Evolutionary conservation across 2,329 filamentous ascomycete species (phyloP).

Genomic region (Ambrosiella beaveri): DNA sequence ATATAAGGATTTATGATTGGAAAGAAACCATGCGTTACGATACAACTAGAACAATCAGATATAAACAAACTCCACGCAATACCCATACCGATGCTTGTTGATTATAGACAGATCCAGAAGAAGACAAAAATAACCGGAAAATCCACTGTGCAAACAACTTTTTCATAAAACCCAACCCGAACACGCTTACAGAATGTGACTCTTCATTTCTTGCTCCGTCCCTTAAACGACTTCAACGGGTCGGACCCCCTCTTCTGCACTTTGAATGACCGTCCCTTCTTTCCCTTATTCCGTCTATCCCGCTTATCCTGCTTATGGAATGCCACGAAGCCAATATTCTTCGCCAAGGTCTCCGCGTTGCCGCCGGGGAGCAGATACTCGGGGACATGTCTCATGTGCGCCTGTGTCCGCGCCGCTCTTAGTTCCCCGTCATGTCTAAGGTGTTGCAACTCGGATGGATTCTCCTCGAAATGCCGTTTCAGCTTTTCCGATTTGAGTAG

Average conservation of each 20-base stretch:
- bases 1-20: background rate
- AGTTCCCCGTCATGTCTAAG: conserved; percentile 82
- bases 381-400: conserved; percentile 84
- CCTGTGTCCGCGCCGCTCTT: conserved; percentile 64
- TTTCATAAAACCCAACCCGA: background rate
- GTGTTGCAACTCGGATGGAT: conserved; percentile 73
- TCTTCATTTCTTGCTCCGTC: conserved; percentile 21
- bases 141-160: background rate
- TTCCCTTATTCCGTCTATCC: conserved; percentile 22
- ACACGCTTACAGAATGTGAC: background rate
- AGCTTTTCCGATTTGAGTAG: conserved; percentile 87
- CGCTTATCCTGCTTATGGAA: conserved; percentile 36
- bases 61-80: background rate
- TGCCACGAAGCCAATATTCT: conserved; percentile 48
- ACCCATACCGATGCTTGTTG: conserved; percentile 9
- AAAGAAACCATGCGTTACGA: background rate
- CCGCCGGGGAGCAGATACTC: conserved; percentile 75
- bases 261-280: conserved; percentile 24
- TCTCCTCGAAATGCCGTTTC: conserved; percentile 92
- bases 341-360: conserved; percentile 50
- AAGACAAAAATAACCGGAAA: background rate
- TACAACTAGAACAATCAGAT: background rate
- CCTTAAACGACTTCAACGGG: conserved; percentile 79
- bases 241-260: conserved; percentile 37
- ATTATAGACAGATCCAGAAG: background rate